Conservation (phyloP, 495 filamentous ascomycete species). For the Talaromyces ruber region DNA sequence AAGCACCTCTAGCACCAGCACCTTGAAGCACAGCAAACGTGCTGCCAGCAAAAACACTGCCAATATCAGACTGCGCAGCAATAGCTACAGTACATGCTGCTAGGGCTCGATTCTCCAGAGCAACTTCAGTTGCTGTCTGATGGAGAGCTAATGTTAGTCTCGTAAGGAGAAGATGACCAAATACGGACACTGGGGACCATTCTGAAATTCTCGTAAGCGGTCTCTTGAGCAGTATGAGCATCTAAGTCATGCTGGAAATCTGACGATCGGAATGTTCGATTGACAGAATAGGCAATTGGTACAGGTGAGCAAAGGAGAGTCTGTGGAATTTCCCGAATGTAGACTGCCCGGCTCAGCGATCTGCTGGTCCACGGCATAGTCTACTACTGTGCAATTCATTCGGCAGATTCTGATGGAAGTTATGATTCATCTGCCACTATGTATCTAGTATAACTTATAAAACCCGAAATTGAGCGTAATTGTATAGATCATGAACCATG, state of each 20-base stretch:
- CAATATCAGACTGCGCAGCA: background rate
- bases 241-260: no score
- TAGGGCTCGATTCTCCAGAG: background rate
- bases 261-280: no score
- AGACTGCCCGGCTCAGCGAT: background rate
- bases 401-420: background rate
- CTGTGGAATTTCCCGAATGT: background rate
- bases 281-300: background rate
- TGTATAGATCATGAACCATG: background rate
- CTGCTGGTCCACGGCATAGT: background rate
- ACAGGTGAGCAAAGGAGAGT: no score
- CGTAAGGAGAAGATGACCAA: background rate
- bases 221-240: no score
- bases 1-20: background rate
- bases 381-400: background rate
- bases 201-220: no score
- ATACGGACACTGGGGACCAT: no score
- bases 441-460: no score
- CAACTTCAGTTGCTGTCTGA: background rate
- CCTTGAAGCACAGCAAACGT: background rate
- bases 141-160: background rate
- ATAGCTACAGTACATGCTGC: background rate
- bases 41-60: background rate
- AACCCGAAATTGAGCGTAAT: background rate
- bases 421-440: background rate